A percentile compares a stretch with the other conserved stretches of the same genome.
phyloP scores from a whole-genome alignment of 495 filamentous ascomycete species.

The Penicillium egyptiacum region DNA sequence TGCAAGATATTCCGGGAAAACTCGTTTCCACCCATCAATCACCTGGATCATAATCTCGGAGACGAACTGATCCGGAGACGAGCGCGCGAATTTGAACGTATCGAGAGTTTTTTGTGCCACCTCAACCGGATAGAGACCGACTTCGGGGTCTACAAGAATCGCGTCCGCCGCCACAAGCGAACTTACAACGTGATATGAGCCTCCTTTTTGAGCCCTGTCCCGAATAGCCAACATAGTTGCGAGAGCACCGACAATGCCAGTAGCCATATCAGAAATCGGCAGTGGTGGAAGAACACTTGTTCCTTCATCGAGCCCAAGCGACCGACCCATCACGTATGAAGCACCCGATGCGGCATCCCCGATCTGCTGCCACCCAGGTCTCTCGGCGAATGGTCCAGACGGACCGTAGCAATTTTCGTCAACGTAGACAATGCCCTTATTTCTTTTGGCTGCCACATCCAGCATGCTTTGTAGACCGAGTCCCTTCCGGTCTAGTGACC shows the following conservation, averaged over 20 bases:
- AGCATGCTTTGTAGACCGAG: conserved; percentile 51
- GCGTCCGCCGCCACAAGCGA: conserved; percentile 30
- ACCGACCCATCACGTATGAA: conserved; percentile 26
- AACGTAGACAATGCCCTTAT: conserved; percentile 62
- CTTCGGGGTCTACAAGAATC: conserved; percentile 19
- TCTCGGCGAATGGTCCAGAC: conserved; percentile 32
- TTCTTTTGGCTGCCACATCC: conserved; percentile 42
- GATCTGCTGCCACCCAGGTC: conserved; percentile 51
- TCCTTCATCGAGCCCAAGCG: conserved; percentile 62
- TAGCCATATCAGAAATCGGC: conserved; percentile 70
- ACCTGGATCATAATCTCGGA: conserved; percentile 32
- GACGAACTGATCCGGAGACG: conserved; percentile 28
- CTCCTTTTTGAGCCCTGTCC: conserved; percentile 29
- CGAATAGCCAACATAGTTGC: conserved; percentile 49
- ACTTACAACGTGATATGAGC: conserved; percentile 29
- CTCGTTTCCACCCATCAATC: conserved; percentile 33
- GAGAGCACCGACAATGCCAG: conserved; percentile 56
- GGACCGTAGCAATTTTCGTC: conserved; percentile 65
- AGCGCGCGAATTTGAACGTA: conserved; percentile 14
- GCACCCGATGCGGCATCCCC: conserved; percentile 37
- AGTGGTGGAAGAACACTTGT: conserved; percentile 64
- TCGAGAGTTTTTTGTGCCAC: conserved; percentile 20
- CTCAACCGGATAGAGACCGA: conserved; percentile 29
- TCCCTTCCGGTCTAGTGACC: conserved; percentile 51
- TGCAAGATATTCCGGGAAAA: conserved; percentile 23